Evolutionary conservation across 139 green algal genomes (phyloP), one percentile per base, ranked within the genome.

Genomic region (Picochlorum sp.): DNA sequence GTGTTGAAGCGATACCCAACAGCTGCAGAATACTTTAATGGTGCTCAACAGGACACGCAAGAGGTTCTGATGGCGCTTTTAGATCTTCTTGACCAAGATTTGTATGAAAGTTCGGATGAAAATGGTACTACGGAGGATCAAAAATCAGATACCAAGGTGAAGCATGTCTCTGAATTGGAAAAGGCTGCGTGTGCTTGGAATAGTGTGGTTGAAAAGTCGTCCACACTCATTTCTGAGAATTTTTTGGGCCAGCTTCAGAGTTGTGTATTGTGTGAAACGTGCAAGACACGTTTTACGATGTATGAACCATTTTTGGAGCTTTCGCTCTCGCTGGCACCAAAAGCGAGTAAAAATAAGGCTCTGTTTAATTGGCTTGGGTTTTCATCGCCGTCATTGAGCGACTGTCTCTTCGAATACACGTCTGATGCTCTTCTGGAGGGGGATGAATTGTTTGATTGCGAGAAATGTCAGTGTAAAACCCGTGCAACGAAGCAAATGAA

Each of bases 301-400:
- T 80, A 80, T 49, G 81, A 85, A 61, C 71, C 74, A 23, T 87
- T 83, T 62, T 78, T 67, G 79, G 76, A 82, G 37, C 73, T 87
- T 6, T 78, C 62, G 10, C 69, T 87, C 49, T 75, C 81, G 5
- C 60, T 87, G 41, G 64, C 71, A 13, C 54, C n/a, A 65, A 71
- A 51, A 50, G 73, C 34, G 16, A 56, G 45, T 28, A 56, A 60
- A 28, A 49, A 34, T 52, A 37, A 77, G 23, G 54, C 24, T 13
- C 78, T 64, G 77, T 59, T 76, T 28, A 63, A 56, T 8, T 52
- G 62, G 5, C 64, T 64, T 45, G 14, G 14, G 5, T 23, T 23
- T 30, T 65, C 45, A 30, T 64, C 74, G 7, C 45, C 65, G 15
- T 66, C 61, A 32, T 69, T 86, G 20, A 41, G 72, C 61, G 77